Conservation (phyloP, 1,284 basidiomycete genomes). For the Puccinia triticina region DNA sequence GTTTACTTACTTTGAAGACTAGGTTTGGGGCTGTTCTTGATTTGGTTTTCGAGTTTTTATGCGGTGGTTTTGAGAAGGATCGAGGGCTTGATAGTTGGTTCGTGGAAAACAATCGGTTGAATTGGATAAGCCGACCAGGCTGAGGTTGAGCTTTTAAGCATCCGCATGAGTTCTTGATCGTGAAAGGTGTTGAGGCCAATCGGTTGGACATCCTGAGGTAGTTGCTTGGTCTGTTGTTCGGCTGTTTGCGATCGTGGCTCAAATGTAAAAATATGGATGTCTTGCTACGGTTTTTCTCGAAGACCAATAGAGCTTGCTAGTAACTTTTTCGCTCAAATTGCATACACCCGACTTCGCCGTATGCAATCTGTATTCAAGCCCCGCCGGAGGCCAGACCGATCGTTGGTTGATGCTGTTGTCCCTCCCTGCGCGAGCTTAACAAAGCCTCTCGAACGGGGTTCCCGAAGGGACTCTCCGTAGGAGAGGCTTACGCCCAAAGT, state of each 20-base stretch:
- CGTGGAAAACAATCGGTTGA: background rate
- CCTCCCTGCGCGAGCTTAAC: too few relatives aligned
- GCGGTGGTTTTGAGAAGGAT: conserved; percentile 1
- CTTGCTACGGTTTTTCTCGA: too few relatives aligned
- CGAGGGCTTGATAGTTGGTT: background rate
- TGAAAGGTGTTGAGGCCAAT: background rate
- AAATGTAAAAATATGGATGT: too few relatives aligned
- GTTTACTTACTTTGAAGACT: background rate
- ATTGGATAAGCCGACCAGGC: background rate
- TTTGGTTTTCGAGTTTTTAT: background rate
- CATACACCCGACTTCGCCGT: background rate
- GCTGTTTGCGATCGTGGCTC: background rate
- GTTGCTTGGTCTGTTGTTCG: background rate
- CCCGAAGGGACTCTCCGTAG: too few relatives aligned
- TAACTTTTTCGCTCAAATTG: background rate
- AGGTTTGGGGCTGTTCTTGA: background rate
- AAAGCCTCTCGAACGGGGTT: too few relatives aligned
- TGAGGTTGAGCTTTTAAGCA: conserved; percentile 19
- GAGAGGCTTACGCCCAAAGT: too few relatives aligned
- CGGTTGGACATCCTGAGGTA: background rate
- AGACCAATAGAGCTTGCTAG: background rate
- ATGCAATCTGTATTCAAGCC: too few relatives aligned
- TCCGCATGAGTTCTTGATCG: conserved; percentile 30
- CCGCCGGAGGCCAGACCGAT: too few relatives aligned
- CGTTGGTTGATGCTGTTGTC: too few relatives aligned